phyloP scores from a whole-genome alignment of 208 protist genomes.

The Trypanosoma platydactyli region DNA sequence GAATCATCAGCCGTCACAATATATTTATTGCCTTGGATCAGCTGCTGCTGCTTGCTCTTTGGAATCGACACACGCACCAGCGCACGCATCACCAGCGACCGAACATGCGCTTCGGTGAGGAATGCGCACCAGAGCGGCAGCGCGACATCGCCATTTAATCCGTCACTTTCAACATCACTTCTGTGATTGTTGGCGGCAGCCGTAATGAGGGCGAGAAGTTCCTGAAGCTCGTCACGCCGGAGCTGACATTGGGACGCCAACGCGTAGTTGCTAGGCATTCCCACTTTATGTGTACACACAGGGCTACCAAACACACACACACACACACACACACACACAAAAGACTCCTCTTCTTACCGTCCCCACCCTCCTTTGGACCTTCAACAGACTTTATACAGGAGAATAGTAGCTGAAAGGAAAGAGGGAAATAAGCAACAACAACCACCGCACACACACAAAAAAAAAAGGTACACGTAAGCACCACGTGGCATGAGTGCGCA shows the following conservation, averaged over 20 bases:
- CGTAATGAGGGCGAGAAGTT: constrained; percentile 44
- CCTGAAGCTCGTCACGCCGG: constrained; percentile 47
- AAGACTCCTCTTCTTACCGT: too few relatives aligned
- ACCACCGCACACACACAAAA: constrained; percentile 19
- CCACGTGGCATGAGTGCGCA: too few relatives aligned
- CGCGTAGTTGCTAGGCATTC: constrained; percentile 57
- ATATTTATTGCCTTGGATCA: constrained; percentile 57
- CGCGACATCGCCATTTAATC: background rate
- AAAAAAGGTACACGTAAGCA: constrained; percentile 7
- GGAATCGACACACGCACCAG: constrained; percentile 68
- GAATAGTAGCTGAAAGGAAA: background rate
- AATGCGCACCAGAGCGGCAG: constrained; percentile 23
- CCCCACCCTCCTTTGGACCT: background rate
- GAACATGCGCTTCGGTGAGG: constrained; percentile 51
- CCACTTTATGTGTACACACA: too few relatives aligned
- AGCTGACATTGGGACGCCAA: constrained; percentile 62
- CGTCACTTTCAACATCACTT: background rate
- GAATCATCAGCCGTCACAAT: constrained; percentile 15
- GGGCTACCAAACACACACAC: too few relatives aligned
- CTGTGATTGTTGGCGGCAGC: background rate
- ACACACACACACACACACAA: too few relatives aligned
- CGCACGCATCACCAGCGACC: constrained; percentile 40
- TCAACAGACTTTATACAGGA: background rate
- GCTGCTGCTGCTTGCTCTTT: constrained; percentile 34
- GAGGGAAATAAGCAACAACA: background rate